Evolutionary conservation across 1,284 basidiomycete genomes (phyloP).

Genomic region (Marasmius sp.): DNA sequence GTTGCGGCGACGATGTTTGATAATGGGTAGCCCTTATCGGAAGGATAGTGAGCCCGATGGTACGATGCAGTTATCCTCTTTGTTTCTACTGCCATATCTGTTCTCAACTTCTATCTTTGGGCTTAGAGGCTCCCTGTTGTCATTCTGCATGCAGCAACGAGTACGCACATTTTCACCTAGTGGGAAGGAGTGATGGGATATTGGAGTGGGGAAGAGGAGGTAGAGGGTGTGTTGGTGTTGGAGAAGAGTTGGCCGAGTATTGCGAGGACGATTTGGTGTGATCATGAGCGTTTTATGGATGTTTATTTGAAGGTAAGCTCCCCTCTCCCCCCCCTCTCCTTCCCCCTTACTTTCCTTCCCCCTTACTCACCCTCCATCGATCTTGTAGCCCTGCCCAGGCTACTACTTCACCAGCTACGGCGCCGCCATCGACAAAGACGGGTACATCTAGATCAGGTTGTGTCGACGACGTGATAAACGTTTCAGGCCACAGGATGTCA

Average conservation of each 20-base stretch:
- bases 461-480: too few species aligned
- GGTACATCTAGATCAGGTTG: too few species aligned
- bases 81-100: too few species aligned
- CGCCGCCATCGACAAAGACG: too few species aligned
- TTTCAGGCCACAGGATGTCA: constrained; percentile 88
- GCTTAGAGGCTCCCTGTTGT: too few species aligned
- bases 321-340: constrained; percentile 29
- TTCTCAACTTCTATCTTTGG: too few species aligned
- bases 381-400: constrained; percentile 75
- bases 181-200: constrained; percentile 51
- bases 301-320: constrained; percentile 81
- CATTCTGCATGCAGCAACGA: too few species aligned
- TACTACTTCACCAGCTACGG: constrained; percentile 96
- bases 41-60: too few species aligned
- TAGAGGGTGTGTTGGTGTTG: constrained; percentile 90
- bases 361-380: background rate
- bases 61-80: too few species aligned
- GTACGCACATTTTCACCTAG: too few species aligned
- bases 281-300: constrained; percentile 90
- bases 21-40: too few species aligned
- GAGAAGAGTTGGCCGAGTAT: constrained; percentile 94
- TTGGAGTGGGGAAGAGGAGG: constrained; percentile 54
- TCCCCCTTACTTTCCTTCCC: background rate
- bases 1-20: too few species aligned
- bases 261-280: constrained; percentile 91